Base-by-base conservation (phyloP, 176 grass and related monocot genomes). In the Calamus simplicifolius region DNA sequence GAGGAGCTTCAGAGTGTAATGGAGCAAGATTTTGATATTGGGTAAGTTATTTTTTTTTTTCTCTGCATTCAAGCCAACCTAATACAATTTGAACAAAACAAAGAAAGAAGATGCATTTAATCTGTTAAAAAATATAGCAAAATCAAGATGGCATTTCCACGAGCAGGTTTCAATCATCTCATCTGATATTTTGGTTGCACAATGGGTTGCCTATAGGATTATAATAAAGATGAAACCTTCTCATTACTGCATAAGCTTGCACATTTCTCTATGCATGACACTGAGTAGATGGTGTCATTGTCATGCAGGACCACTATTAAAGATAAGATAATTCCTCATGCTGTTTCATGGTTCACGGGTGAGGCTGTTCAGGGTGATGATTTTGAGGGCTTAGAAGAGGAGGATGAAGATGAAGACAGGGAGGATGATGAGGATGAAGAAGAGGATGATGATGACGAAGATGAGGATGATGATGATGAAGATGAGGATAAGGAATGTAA, bases 281-380 rank as follows among this genome's bases (percentile, higher is more conserved):
- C 35, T 12, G 35, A 43, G 1, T 43, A 12, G 35, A 6, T 19
- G 27, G 7, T 10, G 0, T 60, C 29, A 4, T 30, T 59, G 18
- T 17, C 27, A 6, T 63, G 28, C 58, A 73, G 70, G 15, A 48
- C 28, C 4, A 49, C 70, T 54, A 73, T 73, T 18, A 73, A 30
- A 55, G 70, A 73, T 18, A 73, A 73, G 29, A 63, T 73, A 7
- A 73, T 73, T 25, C 70, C 70, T 63, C 70, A 63, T 48, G 70
- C 70, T 26, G 70, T 73, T 17, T 62, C 27, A 13, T 73, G 70
- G 70, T 73, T 63, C 29, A 73, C 70, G 12, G 70, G 70, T 4
- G 70, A 73, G 58, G 58, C 58, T 55, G 58, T 54, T 63, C 68
- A 71, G 59, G 56, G 26, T 16, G 64, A 71, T 51, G 68, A 71